Percentiles rank a stretch among this genome's conserved stretches.
Conservation (phyloP, 2,329 filamentous ascomycete species). For the Pyrenophora seminiperda region DNA sequence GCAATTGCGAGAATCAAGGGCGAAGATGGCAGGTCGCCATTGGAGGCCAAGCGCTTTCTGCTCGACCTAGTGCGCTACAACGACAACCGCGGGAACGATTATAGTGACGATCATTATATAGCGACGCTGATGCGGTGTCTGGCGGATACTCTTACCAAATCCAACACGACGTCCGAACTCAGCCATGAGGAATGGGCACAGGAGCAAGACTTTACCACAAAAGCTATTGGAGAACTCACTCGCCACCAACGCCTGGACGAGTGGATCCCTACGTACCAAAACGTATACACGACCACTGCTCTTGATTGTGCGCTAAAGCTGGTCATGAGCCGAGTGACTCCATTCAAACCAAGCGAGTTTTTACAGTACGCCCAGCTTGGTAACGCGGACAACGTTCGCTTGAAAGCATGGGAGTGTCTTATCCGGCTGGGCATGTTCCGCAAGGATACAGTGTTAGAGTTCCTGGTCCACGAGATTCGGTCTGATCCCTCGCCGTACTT, state of each 20-base stretch:
- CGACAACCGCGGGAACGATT: slow-evolving; percentile 88
- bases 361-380: slow-evolving; percentile 65
- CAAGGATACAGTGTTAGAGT: slow-evolving; percentile 58
- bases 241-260: slow-evolving; percentile 68
- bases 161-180: slow-evolving; percentile 48
- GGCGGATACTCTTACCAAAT: slow-evolving; percentile 57
- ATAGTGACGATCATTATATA: slow-evolving; percentile 88
- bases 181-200: slow-evolving; percentile 54
- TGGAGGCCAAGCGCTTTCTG: slow-evolving; percentile 79
- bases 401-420: slow-evolving; percentile 64
- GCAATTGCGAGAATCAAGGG: slow-evolving; percentile 81
- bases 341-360: slow-evolving; percentile 61
- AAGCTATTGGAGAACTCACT: slow-evolving; percentile 65
- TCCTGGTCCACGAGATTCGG: slow-evolving; percentile 62
- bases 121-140: slow-evolving; percentile 74
- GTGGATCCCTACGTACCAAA: slow-evolving; percentile 69
- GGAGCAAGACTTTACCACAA: slow-evolving; percentile 60
- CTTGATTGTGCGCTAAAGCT: slow-evolving; percentile 64
- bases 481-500: slow-evolving; percentile 64
- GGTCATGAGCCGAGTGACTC: slow-evolving; percentile 59
- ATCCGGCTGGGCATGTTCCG: slow-evolving; percentile 60
- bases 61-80: slow-evolving; percentile 91
- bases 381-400: slow-evolving; percentile 64
- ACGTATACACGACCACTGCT: slow-evolving; percentile 66
- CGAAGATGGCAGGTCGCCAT: slow-evolving; percentile 74